Base-by-base conservation (phyloP, 2,329 filamentous ascomycete genomes). In the Plenodomus tracheiphilus region DNA sequence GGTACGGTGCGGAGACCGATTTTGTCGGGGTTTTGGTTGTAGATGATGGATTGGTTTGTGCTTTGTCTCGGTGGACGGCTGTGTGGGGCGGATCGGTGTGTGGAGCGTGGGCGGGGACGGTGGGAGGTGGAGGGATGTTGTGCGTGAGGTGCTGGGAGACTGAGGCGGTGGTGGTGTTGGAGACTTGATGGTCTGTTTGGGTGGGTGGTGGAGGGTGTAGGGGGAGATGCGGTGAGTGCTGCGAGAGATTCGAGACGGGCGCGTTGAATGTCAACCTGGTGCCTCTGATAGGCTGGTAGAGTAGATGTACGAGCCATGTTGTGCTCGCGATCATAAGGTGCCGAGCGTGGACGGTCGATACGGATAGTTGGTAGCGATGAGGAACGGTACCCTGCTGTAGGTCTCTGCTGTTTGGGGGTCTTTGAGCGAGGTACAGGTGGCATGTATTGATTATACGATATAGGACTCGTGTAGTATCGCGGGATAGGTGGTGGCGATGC, bases 1-100 rank as follows among this genome's bases (percentile, higher is more conserved):
- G 58, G 58, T 16, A 65, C 17, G 2, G 51, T 34, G 20, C 54
- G 51, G 35, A 17, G n/a, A n/a, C n/a, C n/a, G n/a, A n/a, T n/a
- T n/a, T n/a, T n/a, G 19, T 3, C 18, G 20, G 2, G 37, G 15
- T 20, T 4, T 18, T 17, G 37, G 37, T 30, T 10, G 28, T 32
- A 25, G 22, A 25, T 5, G 22, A 10, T 5, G 10, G 10, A 25
- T 5, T 25, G 22, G 22, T 5, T 5, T 25, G 22, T 25, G 22
- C n/a, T n/a, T n/a, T n/a, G n/a, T n/a, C n/a, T n/a, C n/a, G n/a
- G n/a, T n/a, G n/a, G n/a, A n/a, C n/a, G n/a, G n/a, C n/a, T n/a
- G n/a, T 25, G 10, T 10, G 13, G 8, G n/a, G 40, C 37, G 47
- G 32, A 41, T 39, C n/a, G 17, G 34, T 49, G 17, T 43, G 17